Evolutionary conservation across 148 eudicot species (phyloP).

Genomic region (Fagopyrum esculentum): DNA sequence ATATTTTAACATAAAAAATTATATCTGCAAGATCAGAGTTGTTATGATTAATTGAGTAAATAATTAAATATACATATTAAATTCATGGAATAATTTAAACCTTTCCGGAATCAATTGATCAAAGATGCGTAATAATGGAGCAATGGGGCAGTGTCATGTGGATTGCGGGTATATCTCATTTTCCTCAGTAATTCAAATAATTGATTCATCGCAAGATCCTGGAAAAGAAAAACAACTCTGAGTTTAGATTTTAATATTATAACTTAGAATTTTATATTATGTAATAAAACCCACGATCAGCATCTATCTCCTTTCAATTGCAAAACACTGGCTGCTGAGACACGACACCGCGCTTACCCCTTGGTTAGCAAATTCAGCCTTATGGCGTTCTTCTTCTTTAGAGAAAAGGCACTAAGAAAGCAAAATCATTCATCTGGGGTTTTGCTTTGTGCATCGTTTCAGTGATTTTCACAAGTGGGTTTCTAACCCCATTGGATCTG

Average conservation of each 20-base stretch:
- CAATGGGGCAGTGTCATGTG: not conserved
- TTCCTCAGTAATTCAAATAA: not conserved
- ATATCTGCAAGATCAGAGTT: not conserved
- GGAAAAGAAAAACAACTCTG: not conserved
- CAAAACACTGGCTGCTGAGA: not conserved
- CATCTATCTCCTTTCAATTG: not conserved
- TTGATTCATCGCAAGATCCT: not conserved
- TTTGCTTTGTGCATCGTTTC: not conserved
- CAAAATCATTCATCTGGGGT: not conserved
- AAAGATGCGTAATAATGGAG: not conserved
- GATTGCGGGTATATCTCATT: not conserved
- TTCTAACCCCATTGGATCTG: not conserved
- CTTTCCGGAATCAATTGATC: not conserved
- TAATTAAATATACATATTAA: not conserved
- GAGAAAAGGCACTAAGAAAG: not conserved
- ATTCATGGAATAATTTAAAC: not conserved
- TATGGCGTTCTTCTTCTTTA: no score
- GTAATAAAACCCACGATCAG: not conserved
- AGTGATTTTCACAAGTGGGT: conserved; percentile 5
- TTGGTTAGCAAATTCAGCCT: no score
- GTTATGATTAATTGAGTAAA: not conserved
- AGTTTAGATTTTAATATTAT: not conserved
- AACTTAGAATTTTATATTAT: no score
- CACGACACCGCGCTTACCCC: no score
- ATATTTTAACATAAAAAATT: no score